A percentile compares a stretch with the other conserved stretches of the same genome.
Conservation (phyloP, 2,329 filamentous ascomycete species). For the Fusarium compactum region DNA sequence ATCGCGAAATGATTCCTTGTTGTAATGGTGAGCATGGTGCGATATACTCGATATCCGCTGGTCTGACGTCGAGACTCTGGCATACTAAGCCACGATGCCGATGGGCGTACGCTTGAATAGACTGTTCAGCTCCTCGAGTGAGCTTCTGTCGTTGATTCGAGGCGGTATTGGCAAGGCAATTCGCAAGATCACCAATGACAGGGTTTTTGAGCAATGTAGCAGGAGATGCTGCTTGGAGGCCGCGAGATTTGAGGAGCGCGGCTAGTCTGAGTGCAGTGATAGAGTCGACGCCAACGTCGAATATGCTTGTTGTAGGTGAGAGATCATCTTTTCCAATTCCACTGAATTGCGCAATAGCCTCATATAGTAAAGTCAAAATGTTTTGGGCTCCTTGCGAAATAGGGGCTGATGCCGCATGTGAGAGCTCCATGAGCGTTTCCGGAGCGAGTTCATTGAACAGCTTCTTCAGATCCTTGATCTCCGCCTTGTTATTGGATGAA, state of each 20-base stretch:
- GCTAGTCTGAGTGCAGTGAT: conserved; percentile 83
- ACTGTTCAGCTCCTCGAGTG: conserved; percentile 66
- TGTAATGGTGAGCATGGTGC: conserved; percentile 88
- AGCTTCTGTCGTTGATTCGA: conserved; percentile 33
- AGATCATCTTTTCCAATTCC: conserved; percentile 59
- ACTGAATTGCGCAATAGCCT: conserved; percentile 66
- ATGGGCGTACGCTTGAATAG: conserved; percentile 73
- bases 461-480: conserved; percentile 74
- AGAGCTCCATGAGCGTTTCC: conserved; percentile 71
- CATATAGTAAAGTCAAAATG: conserved; percentile 62
- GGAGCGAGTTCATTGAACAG: conserved; percentile 73
- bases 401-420: conserved; percentile 48
- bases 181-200: conserved; percentile 61
- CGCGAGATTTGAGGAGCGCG: conserved; percentile 70
- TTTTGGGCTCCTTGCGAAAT: conserved; percentile 50
- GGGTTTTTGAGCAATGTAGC: conserved; percentile 75
- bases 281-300: conserved; percentile 89
- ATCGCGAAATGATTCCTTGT: conserved; percentile 84
- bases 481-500: conserved; percentile 90
- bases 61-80: conserved; percentile 62
- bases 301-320: conserved; percentile 73
- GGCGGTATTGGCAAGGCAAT: conserved; percentile 47
- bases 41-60: conserved; percentile 74
- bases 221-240: conserved; percentile 71
- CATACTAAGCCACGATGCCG: conserved; percentile 67